Evolutionary conservation across 345 rosid species (phyloP), one percentile per base, ranked within the genome.

Genomic region (Boechera retrofracta): DNA sequence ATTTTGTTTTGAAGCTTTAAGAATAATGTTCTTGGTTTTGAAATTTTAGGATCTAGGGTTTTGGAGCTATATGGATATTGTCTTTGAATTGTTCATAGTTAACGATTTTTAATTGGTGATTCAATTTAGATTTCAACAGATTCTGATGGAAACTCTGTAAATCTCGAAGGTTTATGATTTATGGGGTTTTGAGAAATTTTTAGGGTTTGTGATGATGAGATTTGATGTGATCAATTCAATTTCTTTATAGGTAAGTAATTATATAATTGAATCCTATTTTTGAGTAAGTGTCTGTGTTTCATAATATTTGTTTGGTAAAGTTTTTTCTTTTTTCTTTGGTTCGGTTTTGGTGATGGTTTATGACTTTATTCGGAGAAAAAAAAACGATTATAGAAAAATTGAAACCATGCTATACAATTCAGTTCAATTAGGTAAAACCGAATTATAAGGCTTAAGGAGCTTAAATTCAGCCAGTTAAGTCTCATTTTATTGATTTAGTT

Each of bases 191-290:
- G 16, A 56, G 31, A 7, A 2, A 2, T 29, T n/a, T 31, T 32
- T 58, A 58, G 75, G 75, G 58, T 71, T 59, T 71, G 35, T 38
- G 38, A 26, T 26, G 28, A 53, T 55, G n/a, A 32, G 66, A 44
- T 58, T 33, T 7, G 29, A 58, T 57, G 8, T 60, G 48, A 59
- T 71, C 35, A 45, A 39, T 9, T 39, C 42, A 39, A 39, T 39
- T 38, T 39, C 42, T 39, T 39, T 2, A 2, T 39, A 39, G 42
- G 10, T 39, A 39, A 39, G 9, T 6, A 8, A 2, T 4, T 9
- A 39, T 39, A 10, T 39, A 3, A 39, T 10, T 39, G 12, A 39
- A 38, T 41, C 5, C 0, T 1, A 10, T 10, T 4, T 41, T 35
- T 35, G 7, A 6, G 2, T 7, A 35, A 35, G 38, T 4, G 35